Percentiles rank a stretch among this genome's conserved stretches.
phyloP scores from a whole-genome alignment of 768 basidiomycete genomes.

The Leccinum truebloodii region DNA sequence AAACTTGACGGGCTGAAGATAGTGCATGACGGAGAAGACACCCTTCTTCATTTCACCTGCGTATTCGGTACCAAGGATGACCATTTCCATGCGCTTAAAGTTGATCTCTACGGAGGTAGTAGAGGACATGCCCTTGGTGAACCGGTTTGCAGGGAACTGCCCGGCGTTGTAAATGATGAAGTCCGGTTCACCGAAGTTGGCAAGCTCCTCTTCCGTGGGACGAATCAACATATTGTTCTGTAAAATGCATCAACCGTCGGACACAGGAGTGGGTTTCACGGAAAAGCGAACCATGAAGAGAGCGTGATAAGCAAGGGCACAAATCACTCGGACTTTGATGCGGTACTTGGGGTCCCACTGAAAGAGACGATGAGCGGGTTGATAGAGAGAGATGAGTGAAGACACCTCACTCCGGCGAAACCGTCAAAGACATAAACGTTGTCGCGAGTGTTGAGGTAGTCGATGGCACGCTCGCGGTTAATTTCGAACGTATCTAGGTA shows the following conservation, averaged over 20 bases:
- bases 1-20: slow-evolving; percentile 98
- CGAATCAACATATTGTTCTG: slow-evolving; percentile 99
- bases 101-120: slow-evolving; percentile 99
- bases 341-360: slow-evolving; percentile 99
- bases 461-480: slow-evolving; percentile 98
- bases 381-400: neutral
- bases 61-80: slow-evolving; percentile 97
- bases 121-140: slow-evolving; percentile 99
- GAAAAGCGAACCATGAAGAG: slow-evolving; percentile 83
- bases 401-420: slow-evolving; percentile 71
- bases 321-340: slow-evolving; percentile 99
- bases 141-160: slow-evolving; percentile 99
- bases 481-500: slow-evolving; percentile 94
- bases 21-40: slow-evolving; percentile 99
- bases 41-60: slow-evolving; percentile 99
- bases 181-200: slow-evolving; percentile 94
- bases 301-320: slow-evolving; percentile 97
- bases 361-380: slow-evolving; percentile 3
- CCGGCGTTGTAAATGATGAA: slow-evolving; percentile 99
- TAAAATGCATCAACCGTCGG: slow-evolving; percentile 4
- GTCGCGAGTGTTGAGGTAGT: slow-evolving; percentile 97
- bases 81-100: slow-evolving; percentile 99
- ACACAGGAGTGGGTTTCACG: slow-evolving; percentile 5
- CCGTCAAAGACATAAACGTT: slow-evolving; percentile 99
- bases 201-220: slow-evolving; percentile 92